phyloP scores from a whole-genome alignment of 805 yeast species.

The Aciculoconidium aculeatum region DNA sequence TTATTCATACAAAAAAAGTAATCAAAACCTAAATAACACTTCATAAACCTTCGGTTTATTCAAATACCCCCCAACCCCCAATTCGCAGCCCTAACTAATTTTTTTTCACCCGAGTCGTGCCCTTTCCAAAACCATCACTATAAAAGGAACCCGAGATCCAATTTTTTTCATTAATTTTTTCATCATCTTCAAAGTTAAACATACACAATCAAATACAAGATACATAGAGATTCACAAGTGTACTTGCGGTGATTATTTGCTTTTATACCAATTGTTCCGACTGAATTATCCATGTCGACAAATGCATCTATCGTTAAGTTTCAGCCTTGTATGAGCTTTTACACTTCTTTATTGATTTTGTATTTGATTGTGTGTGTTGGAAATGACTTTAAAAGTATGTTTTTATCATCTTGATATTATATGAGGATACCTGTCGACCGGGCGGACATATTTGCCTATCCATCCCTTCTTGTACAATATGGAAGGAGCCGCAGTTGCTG shows the following conservation, averaged over 20 bases:
- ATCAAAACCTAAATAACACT: too few species aligned
- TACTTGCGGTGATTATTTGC: slow-evolving; percentile 44
- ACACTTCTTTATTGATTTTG: slow-evolving; percentile 2
- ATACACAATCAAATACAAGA: slow-evolving; percentile 7
- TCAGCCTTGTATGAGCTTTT: slow-evolving; percentile 58
- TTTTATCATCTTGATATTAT: slow-evolving; percentile 9
- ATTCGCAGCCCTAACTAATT: slow-evolving; percentile 6
- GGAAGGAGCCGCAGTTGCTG: slow-evolving; percentile 44
- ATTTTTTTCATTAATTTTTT: slow-evolving; percentile 3
- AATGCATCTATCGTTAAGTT: slow-evolving; percentile 52
- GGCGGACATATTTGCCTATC: slow-evolving; percentile 42
- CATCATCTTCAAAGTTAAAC: slow-evolving; percentile 3
- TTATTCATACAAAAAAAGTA: too few species aligned
- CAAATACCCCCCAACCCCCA: too few species aligned
- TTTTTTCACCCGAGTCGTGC: slow-evolving; percentile 8
- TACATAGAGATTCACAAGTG: slow-evolving; percentile 5
- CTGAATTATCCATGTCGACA: slow-evolving; percentile 51
- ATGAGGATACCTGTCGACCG: slow-evolving; percentile 46
- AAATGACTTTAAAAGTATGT: slow-evolving; percentile 11
- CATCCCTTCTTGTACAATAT: slow-evolving; percentile 38
- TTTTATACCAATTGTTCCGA: slow-evolving; percentile 55
- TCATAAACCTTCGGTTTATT: too few species aligned
- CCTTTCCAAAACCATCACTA: slow-evolving; percentile 4
- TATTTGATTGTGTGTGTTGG: slow-evolving; percentile 6
- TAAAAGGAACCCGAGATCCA: slow-evolving; percentile 4